A percentile compares a stretch with the other conserved stretches of the same genome.
Evolutionary conservation across 257 asterid genomes (phyloP).

Genomic region (Echites panduratus): DNA sequence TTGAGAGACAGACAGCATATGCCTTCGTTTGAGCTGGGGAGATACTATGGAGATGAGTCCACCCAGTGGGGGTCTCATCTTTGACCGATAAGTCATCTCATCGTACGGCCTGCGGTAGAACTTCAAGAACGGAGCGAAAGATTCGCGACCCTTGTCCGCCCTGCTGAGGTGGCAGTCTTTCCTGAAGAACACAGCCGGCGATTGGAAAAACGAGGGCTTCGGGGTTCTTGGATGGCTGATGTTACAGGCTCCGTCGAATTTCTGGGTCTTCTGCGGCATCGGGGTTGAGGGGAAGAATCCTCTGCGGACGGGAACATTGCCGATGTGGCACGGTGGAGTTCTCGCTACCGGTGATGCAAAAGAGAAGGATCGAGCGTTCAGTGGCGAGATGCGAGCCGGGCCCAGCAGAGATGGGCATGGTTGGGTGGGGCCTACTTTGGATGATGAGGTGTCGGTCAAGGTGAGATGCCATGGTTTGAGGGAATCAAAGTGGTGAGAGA

Average conservation of each 20-base stretch:
- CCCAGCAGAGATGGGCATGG: constrained; percentile 27
- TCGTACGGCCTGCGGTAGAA: constrained; percentile 82
- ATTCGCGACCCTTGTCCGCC: constrained; percentile 45
- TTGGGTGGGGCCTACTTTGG: constrained; percentile 57
- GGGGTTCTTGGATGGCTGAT: constrained; percentile 64
- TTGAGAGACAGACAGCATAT: constrained; percentile 78
- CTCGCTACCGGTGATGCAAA: constrained; percentile 82
- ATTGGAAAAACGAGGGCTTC: constrained; percentile 71
- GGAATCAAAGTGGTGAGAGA: constrained; percentile 75
- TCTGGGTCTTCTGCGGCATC: constrained; percentile 74
- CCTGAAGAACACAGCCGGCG: constrained; percentile 75
- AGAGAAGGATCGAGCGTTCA: constrained; percentile 72
- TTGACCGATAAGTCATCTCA: constrained; percentile 84
- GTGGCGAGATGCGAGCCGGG: constrained; percentile 64
- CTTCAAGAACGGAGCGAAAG: constrained; percentile 51
- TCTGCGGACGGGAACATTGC: constrained; percentile 25
- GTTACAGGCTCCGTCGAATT: constrained; percentile 41
- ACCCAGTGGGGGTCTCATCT: constrained; percentile 85
- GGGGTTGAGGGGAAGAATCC: constrained; percentile 88
- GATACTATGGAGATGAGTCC: constrained; percentile 85
- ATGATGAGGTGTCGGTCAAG: constrained; percentile 47
- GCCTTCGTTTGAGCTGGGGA: constrained; percentile 56
- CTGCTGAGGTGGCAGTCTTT: constrained; percentile 39
- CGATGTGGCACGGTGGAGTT: constrained; percentile 37
- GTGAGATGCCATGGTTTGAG: constrained; percentile 89